Percentiles rank a stretch among this genome's conserved stretches.
Conservation (phyloP, 768 basidiomycete species). For the Rubroboletus pulcherrimus region DNA sequence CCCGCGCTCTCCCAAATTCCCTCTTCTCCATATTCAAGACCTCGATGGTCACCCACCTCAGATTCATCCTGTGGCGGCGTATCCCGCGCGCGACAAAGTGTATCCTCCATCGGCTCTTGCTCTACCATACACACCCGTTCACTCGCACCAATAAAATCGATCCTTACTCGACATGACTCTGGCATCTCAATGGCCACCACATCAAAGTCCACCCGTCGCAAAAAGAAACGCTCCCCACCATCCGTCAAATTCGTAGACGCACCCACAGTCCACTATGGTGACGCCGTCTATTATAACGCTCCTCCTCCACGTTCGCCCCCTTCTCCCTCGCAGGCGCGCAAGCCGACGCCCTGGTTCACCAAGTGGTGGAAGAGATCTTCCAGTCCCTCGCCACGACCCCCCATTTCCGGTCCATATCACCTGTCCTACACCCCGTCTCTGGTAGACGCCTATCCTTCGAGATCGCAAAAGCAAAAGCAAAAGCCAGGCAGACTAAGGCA, state of each 20-base stretch:
- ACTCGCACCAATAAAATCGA: constrained; percentile 44
- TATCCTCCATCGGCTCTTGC: constrained; percentile 38
- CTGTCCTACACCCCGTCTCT: constrained; percentile 31
- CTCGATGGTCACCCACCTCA: constrained; percentile 15
- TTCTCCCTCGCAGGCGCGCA: constrained; percentile 8
- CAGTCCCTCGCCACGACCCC: constrained; percentile 21
- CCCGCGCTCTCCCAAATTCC: constrained; percentile 5
- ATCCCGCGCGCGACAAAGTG: constrained; percentile 32
- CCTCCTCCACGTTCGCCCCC: constrained; percentile 16
- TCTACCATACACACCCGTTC: constrained; percentile 28
- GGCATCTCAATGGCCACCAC: constrained; percentile 43
- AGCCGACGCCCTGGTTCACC: constrained; percentile 21
- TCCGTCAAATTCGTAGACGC: constrained; percentile 71
- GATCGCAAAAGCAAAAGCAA: constrained; percentile 8
- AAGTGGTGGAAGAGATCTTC: constrained; percentile 26
- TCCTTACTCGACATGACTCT: constrained; percentile 50
- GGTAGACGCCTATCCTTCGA: constrained; percentile 23
- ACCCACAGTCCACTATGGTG: constrained; percentile 54
- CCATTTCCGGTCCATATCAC: constrained; percentile 32
- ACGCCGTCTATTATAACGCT: constrained; percentile 10
- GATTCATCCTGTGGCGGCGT: constrained; percentile 17
- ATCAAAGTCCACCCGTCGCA: constrained; percentile 23
- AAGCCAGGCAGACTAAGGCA: constrained; percentile 25
- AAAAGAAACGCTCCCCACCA: constrained; percentile 32
- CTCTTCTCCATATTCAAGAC: constrained; percentile 19